Evolutionary conservation across 2,329 filamentous ascomycete genomes (phyloP).

Genomic region (Epichloe scottii): DNA sequence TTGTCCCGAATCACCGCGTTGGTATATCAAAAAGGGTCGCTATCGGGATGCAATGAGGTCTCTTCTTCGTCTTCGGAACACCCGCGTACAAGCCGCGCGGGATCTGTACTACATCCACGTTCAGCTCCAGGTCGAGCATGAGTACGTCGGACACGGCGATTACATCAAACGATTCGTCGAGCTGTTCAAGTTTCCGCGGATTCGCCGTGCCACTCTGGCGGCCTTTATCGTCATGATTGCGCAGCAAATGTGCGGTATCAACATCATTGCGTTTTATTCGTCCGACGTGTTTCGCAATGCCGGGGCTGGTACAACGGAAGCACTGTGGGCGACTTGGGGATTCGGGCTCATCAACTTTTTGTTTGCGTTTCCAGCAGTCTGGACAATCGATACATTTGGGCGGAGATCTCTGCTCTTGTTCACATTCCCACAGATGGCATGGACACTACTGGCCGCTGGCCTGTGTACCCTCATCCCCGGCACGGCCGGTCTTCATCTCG

Average conservation of each 20-base stretch:
- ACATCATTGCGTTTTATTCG: constrained; percentile 67
- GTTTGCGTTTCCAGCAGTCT: constrained; percentile 46
- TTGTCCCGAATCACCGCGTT: constrained; percentile 54
- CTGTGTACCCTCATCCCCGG: constrained; percentile 40
- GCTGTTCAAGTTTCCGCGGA: constrained; percentile 55
- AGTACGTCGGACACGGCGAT: constrained; percentile 36
- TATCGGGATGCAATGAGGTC: constrained; percentile 48
- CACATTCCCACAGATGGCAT: constrained; percentile 30
- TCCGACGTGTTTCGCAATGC: constrained; percentile 48
- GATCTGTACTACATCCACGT: constrained; percentile 54
- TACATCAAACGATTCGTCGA: constrained; percentile 51
- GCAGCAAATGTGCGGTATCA: constrained; percentile 59
- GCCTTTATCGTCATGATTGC: constrained; percentile 72
- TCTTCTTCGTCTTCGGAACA: constrained; percentile 37
- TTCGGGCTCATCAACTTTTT: constrained; percentile 47
- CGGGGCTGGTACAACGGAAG: constrained; percentile 40
- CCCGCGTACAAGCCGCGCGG: constrained; percentile 43
- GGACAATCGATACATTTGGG: constrained; percentile 46
- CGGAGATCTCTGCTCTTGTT: constrained; percentile 35
- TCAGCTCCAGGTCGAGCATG: constrained; percentile 47
- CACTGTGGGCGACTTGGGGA: constrained; percentile 46
- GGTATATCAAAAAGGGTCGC: constrained; percentile 54
- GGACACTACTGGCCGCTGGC: constrained; percentile 27
- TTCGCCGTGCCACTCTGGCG: constrained; percentile 61
- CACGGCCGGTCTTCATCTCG: constrained; percentile 18